Base-by-base conservation (phyloP, 805 yeast species). In the Teunomyces gatunensis region DNA sequence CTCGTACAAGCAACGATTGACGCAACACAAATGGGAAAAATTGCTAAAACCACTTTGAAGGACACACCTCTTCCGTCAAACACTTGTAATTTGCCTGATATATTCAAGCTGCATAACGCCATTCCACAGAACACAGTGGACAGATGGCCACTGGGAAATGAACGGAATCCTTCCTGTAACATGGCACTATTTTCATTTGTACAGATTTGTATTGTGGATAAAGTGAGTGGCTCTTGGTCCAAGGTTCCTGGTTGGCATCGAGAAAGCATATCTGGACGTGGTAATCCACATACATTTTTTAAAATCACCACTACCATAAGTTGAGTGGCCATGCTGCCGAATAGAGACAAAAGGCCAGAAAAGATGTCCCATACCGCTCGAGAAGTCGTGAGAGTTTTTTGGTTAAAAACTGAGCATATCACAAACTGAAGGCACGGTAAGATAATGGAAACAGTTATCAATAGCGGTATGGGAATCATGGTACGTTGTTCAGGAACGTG, bases 331-430 rank as follows among this genome's bases (percentile, higher is more conserved):
- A 67, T 60, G 6, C 74, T 61, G 1, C 74, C 79, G 37, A 66
- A 42, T 21, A 74, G 52, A 5, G 69, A 68, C 40, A 73, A 53
- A 2, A 67, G 46, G 0, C 66, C 73, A 42, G 61, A 55, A 47
- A 68, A 71, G 1, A 73, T 54, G 49, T 76, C 78, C 80, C 80
- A 75, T 0, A 64, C 15, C 3, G 28, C 40, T 12, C 29, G 28
- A 3, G 61, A 50, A 6, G 53, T 52, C 0, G 61, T 35, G 29
- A 21, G 56, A 34, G 6, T 51, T 39, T 35, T 29, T 2, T 44
- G 43, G 20, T 49, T 47, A 21, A 54, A 47, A 7, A 56, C 20
- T 10, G 63, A 48, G 43, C 57, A 57, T 1, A 48, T 20, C 1
- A 61, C 12, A 10, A 68, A 55, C n/a, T 61, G 60, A 2, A 68